Percentiles rank a stretch among this genome's conserved stretches.
Conservation (phyloP, 2,329 filamentous ascomycete genomes). For the Ceratocystis cubensis region DNA sequence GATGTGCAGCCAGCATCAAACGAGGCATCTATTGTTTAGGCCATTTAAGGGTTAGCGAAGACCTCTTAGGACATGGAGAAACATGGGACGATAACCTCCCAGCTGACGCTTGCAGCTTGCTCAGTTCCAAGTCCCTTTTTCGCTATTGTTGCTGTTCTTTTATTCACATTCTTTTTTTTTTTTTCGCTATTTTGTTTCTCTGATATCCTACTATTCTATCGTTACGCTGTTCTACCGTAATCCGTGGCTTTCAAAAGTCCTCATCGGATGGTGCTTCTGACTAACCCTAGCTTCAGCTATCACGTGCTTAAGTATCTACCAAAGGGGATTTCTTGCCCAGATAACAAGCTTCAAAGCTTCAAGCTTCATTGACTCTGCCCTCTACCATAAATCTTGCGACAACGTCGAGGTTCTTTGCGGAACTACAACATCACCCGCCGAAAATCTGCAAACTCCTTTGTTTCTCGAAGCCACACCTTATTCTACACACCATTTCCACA, state of each 20-base stretch:
- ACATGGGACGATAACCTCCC: too few species aligned
- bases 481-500: too few species aligned
- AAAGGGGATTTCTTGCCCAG: neutral
- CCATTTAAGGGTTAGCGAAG: too few species aligned
- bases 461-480: too few species aligned
- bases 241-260: neutral
- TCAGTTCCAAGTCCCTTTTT: too few species aligned
- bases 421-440: neutral
- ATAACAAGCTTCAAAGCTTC: neutral
- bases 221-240: too few species aligned
- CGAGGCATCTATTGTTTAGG: neutral
- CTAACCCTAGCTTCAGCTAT: neutral
- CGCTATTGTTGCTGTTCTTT: too few species aligned
- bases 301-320: neutral
- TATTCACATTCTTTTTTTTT: too few species aligned
- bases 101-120: too few species aligned
- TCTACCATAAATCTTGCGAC: neutral
- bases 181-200: too few species aligned
- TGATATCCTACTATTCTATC: too few species aligned
- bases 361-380: neutral
- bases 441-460: neutral
- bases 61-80: too few species aligned
- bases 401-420: neutral
- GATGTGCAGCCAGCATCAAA: neutral
- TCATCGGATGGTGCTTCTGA: neutral